Conservation (phyloP, 805 yeast genomes). For the Kluyveromyces aestuarii region DNA sequence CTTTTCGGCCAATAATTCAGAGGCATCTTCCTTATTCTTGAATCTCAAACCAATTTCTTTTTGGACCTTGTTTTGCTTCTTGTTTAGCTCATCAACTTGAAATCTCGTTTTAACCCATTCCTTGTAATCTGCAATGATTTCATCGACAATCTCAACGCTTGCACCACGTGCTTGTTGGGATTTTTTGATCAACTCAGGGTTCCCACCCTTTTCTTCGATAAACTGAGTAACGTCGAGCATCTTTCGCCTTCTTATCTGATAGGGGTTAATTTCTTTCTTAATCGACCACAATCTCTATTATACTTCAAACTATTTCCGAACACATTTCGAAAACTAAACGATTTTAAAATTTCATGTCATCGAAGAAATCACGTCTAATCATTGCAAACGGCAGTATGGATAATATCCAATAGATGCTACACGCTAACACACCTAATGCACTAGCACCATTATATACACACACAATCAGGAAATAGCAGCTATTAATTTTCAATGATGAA, state of each 20-base stretch:
- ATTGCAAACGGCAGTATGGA: too few species aligned
- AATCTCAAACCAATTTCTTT: constrained; percentile 87
- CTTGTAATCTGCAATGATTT: constrained; percentile 84
- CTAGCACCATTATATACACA: too few species aligned
- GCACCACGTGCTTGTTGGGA: constrained; percentile 95
- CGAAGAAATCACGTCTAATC: too few species aligned
- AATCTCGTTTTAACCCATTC: constrained; percentile 87
- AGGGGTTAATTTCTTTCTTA: neutral
- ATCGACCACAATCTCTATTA: neutral
- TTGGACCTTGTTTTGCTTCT: constrained; percentile 79
- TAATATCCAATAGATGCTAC: too few species aligned
- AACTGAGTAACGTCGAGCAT: constrained; percentile 93
- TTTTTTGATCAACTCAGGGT: constrained; percentile 77
- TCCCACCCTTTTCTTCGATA: constrained; percentile 94
- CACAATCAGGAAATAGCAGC: too few species aligned
- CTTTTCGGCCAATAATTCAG: constrained; percentile 72
- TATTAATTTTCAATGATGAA: too few species aligned
- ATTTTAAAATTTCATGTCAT: too few species aligned
- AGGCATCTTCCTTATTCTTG: constrained; percentile 92
- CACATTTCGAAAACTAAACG: too few species aligned
- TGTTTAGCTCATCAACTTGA: constrained; percentile 84
- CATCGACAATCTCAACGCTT: constrained; percentile 90
- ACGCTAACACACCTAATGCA: too few species aligned
- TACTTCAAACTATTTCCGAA: too few species aligned
- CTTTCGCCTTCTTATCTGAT: neutral